Base-by-base conservation (phyloP, 768 basidiomycete genomes). In the Leccinum arenicola region DNA sequence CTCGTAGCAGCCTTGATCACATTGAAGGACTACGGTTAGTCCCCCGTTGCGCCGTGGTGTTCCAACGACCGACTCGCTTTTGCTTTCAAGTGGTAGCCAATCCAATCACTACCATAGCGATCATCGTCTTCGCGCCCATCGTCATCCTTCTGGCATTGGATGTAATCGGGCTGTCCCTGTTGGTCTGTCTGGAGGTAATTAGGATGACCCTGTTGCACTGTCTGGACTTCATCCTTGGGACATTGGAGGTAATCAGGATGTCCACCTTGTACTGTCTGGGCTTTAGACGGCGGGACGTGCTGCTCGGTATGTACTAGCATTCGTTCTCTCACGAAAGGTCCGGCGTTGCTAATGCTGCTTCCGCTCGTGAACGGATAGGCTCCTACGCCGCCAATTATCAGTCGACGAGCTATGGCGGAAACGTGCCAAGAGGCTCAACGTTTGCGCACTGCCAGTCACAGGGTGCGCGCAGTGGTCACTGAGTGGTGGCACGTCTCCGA, bases 361-460 rank as follows among this genome's bases (percentile, higher is more conserved):
- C 17, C 27, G 40, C 33, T 59, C 11, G 10, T 5, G 45, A 5
- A 21, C 36, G 17, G 1, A n/a, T 23, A 68, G 67, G 35, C 6
- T 66, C 69, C 2, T 58, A 59, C 27, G 60, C 56, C 5, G 31
- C 59, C 48, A 55, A 60, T 7, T 70, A 70, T 19, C 68, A 71
- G 2, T 60, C 69, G 25, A 66, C 67, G 9, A 10, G 53, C 43
- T 48, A 59, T n/a, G 56, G 69, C 48, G 56, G 64, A 6, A 68
- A 68, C 36, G 35, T 58, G 19, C 54, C 33, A 15, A 67, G 63
- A 6, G 3, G 38, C 6, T 60, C 54, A 19, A 33, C 51, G 48
- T 60, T 57, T 67, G 25, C 60, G 9, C 55, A 10, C 5, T 40
- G 19, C n/a, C 66, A 66, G 38, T 68, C 57, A 2, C 54, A 58